Evolutionary conservation across 1,284 basidiomycete species (phyloP).

Genomic region (Caloboletus firmus): DNA sequence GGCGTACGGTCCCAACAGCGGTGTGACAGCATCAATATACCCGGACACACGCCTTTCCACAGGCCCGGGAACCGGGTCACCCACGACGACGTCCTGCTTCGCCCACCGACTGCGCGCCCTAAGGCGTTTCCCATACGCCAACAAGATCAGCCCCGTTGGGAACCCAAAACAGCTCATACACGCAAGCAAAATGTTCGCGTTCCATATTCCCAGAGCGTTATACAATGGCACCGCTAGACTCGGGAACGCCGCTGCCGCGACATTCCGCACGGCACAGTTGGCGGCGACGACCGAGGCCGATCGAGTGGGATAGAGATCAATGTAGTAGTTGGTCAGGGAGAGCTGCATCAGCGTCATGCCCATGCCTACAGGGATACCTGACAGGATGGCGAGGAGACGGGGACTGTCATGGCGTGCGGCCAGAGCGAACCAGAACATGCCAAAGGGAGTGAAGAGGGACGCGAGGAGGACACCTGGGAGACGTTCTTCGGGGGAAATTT

Average conservation of each 20-base stretch:
- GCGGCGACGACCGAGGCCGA: conserved; percentile 32
- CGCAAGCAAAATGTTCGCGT: conserved; percentile 22
- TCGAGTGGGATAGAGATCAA: conserved; percentile 30
- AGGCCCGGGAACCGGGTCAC: neutral
- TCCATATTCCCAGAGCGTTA: conserved; percentile 15
- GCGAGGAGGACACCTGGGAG: conserved; percentile 27
- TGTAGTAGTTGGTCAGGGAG: conserved; percentile 30
- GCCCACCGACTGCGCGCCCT: conserved; percentile 28
- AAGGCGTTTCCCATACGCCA: conserved; percentile 25
- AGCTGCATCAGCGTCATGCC: conserved; percentile 32
- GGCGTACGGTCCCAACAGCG: conserved; percentile 13
- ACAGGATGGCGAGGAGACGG: conserved; percentile 17
- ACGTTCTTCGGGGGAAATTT: conserved; percentile 28
- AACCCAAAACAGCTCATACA: conserved; percentile 26
- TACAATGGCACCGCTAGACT: conserved; percentile 30
- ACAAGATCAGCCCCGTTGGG: conserved; percentile 19
- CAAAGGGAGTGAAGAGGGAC: conserved; percentile 28
- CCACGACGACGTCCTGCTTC: conserved; percentile 17
- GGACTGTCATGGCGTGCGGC: conserved; percentile 15
- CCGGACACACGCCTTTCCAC: neutral
- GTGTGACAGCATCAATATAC: conserved; percentile 5
- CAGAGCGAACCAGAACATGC: conserved; percentile 31
- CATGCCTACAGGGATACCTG: conserved; percentile 27
- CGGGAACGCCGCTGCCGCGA: conserved; percentile 23
- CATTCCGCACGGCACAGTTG: conserved; percentile 28